Evolutionary conservation across 768 basidiomycete species (phyloP), one percentile per base, ranked within the genome.

Genomic region (Pholiota molesta): DNA sequence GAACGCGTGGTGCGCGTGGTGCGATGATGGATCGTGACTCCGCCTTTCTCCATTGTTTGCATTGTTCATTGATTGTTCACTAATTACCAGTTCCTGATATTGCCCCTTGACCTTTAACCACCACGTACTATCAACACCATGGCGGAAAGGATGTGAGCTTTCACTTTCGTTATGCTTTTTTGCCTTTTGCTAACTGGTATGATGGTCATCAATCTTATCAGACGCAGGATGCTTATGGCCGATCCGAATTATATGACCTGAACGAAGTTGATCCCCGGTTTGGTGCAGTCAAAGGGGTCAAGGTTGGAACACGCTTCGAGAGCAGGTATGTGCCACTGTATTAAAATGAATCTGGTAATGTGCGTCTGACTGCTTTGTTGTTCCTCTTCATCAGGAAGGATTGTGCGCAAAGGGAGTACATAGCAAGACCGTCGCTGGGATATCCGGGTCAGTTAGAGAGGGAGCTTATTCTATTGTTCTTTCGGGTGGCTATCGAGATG

Each of bases 381-480:
- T 49, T 13, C 19, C 19, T 26, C 21, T 21, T 10, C 16, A 45
- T 23, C 9, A 78, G 77, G 63, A 63, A 69, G 19, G 71, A 70
- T 8, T 73, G 74, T 42, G 26, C 61, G 39, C 49, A 0, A 64
- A 65, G 1, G 68, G 72, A 0, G 64, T 81, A 2, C 80, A 81
- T 59, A 55, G 39, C 3, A 65, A 54, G 4, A 35, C 21, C 5
- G 52, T 66, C 47, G 79, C 78, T 21, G 80, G 80, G 5, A 82
- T 82, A 33, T 69, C 71, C 35, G 75, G 75, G 3, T 65, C 65
- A 14, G 53, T 60, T 13, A 58, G 47, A 3, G 44, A 64, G 2
- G 81, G 80, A 1, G 79, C 80, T 1, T 78, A 70, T 61, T 81
- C 81, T 0, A 73, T 83, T 21, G 75, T 77, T 35, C 55, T 79